phyloP scores from a whole-genome alignment of 2,329 filamentous ascomycete genomes.

The Pseudofabraea citricarpa region DNA sequence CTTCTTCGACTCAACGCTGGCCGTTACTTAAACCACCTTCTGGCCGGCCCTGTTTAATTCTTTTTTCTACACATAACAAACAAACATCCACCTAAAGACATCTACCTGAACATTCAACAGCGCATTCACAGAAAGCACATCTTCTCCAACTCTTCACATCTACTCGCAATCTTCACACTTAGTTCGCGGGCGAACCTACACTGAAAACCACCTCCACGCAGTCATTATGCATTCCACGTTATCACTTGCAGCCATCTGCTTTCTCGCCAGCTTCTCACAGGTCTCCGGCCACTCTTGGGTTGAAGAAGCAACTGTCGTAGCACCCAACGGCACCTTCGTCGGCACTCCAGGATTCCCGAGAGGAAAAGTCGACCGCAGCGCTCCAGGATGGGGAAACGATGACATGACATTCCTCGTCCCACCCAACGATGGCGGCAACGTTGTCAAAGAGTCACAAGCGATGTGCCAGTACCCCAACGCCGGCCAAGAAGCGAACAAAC shows the following conservation, averaged over 20 bases:
- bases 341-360: slow-evolving; percentile 71
- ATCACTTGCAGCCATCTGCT: slow-evolving; percentile 7
- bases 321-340: slow-evolving; percentile 67
- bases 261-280: slow-evolving; percentile 13
- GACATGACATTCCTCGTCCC: slow-evolving; percentile 62
- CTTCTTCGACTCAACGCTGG: slow-evolving; percentile 19
- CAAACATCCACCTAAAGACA: neutral
- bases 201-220: slow-evolving; percentile 3
- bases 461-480: slow-evolving; percentile 61
- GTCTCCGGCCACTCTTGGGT: slow-evolving; percentile 71
- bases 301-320: slow-evolving; percentile 68
- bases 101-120: too few relatives aligned
- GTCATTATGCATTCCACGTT: slow-evolving; percentile 11
- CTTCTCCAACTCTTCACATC: neutral
- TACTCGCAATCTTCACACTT: neutral
- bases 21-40: slow-evolving; percentile 6
- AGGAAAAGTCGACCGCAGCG: slow-evolving; percentile 56
- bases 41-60: neutral
- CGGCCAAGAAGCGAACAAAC: slow-evolving; percentile 35
- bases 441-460: slow-evolving; percentile 42
- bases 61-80: slow-evolving; percentile 2
- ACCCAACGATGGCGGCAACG: slow-evolving; percentile 42
- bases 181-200: slow-evolving; percentile 13
- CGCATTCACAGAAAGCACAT: too few relatives aligned
- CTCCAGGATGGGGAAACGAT: slow-evolving; percentile 55